Conservation (phyloP, 305 asterid species). For the Fraxinus dipetala region DNA sequence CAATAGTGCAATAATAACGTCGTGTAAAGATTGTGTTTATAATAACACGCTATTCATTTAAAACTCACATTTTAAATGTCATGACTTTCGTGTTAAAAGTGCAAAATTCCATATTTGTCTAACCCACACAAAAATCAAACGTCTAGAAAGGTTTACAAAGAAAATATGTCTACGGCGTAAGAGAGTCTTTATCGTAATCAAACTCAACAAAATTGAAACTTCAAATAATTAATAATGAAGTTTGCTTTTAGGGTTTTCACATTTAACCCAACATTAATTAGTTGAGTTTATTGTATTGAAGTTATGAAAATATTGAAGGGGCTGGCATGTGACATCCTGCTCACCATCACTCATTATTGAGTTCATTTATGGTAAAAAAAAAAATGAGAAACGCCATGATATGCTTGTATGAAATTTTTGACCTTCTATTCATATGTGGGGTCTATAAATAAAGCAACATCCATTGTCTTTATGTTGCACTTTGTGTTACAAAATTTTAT, state of each 20-base stretch:
- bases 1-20: background rate
- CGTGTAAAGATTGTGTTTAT: background rate
- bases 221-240: background rate
- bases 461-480: background rate
- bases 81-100: background rate
- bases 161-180: too few relatives aligned
- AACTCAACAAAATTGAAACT: background rate
- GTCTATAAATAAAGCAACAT: background rate
- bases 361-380: slow-evolving; percentile 33
- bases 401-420: background rate
- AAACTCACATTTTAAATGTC: background rate
- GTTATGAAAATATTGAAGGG: slow-evolving; percentile 33
- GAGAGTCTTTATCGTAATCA: background rate
- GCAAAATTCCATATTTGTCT: background rate
- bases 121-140: background rate
- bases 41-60: background rate
- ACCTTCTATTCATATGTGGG: background rate
- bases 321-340: slow-evolving; percentile 40
- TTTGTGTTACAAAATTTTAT: background rate
- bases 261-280: background rate
- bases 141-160: background rate
- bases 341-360: slow-evolving; percentile 30
- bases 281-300: background rate
- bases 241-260: background rate
- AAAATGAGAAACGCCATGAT: slow-evolving; percentile 26